Base-by-base conservation (phyloP, 1,284 basidiomycete species). In the Pholiota adiposa region DNA sequence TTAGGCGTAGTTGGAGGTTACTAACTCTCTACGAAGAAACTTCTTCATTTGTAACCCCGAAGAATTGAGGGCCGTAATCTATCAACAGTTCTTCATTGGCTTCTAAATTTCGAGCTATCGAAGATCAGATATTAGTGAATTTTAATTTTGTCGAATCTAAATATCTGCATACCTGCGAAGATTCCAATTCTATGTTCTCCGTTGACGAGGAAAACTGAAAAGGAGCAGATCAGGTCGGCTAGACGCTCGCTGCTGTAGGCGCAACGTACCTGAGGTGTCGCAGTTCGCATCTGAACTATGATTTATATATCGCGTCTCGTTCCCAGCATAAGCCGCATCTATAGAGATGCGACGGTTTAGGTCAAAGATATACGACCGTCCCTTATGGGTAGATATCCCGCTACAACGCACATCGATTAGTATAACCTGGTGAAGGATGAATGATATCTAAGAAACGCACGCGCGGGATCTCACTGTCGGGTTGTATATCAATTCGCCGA, bases 141-240 rank as follows among this genome's bases (percentile, higher is more conserved):
- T 6, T 14, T 11, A 14, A 12, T n/a, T 8, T 3, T 38, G 3
- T 23, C 12, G 12, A 46, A 14, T 44, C 19, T n/a, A 4, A 38
- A 25, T 9, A 34, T 38, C 2, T 9, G 69, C 79, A 69, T 59
- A 87, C 86, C 41, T 3, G 87, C 80, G 59, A 74, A 83, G 18
- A 89, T 78, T 2, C 79, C 82, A 54, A 90, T 85, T 19, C 84
- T 78, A 51, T 83, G 79, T 51, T 87, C 83, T 1, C 84, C 84
- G 62, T 86, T 84, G 1, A 89, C 84, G 9, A 81, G 64, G 21
- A 64, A 70, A n/a, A 82, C 88, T 90, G 40, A 14, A 33, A 65
- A 11, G 65, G 38, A 40, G 44, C 46, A 8, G 29, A 19, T 43
- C 6, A 31, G 29, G 8, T 23, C 0, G 36, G 5, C 12, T 1